A percentile compares a stretch with the other conserved stretches of the same genome.
Conservation (phyloP, 257 asterid genomes). For the Anisodus acutangulus region DNA sequence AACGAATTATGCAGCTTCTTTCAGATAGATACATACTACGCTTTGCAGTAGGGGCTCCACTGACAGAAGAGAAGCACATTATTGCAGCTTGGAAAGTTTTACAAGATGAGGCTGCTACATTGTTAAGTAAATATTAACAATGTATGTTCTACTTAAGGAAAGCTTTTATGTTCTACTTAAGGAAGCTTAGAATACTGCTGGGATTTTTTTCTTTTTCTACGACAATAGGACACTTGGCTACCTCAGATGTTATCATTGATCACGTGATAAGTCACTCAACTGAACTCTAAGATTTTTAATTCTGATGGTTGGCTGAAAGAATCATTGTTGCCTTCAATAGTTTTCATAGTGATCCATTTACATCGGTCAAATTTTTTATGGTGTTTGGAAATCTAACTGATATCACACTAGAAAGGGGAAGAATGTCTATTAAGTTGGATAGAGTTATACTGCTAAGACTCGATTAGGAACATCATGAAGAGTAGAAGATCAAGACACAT, state of each 20-base stretch:
- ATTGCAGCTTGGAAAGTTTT: conserved; percentile 71
- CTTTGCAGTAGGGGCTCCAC: conserved; percentile 80
- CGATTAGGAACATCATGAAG: no score
- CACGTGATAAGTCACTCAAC: conserved; percentile 11
- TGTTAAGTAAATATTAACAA: conserved; percentile 37
- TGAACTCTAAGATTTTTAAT: neutral
- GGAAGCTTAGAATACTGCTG: neutral
- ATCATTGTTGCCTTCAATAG: neutral
- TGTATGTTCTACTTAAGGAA: neutral
- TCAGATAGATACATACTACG: conserved; percentile 63
- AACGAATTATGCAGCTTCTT: conserved; percentile 52
- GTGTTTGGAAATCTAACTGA: no score
- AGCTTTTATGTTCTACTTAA: neutral
- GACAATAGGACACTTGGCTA: neutral
- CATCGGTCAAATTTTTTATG: no score
- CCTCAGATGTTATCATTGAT: neutral
- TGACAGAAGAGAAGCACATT: conserved; percentile 82
- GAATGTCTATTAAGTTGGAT: no score
- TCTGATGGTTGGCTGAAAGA: conserved; percentile 17
- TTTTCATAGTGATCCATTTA: conserved; percentile 12
- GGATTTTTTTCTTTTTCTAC: neutral
- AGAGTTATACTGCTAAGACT: no score
- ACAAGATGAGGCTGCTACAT: conserved; percentile 66
- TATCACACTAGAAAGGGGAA: no score
- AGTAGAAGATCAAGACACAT: no score